Base-by-base conservation (phyloP, 73 alveolate species). In the Blepharisma japonicum region DNA sequence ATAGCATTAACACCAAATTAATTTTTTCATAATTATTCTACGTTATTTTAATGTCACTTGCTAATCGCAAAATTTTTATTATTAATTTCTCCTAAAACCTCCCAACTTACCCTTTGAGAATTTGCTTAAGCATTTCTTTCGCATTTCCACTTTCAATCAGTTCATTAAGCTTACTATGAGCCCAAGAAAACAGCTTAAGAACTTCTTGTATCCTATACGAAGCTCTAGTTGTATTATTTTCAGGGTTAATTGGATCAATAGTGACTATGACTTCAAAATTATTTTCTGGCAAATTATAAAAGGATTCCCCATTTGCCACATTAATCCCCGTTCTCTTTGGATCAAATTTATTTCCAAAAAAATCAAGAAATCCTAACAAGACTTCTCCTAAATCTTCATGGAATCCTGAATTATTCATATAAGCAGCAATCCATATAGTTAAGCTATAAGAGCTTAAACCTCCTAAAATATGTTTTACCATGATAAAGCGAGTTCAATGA, bases 391-490 rank as follows among this genome's bases (percentile, higher is more conserved):
- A 49, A 0, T 78, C 55, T 71, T 68, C 83, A 47, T 61, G 49
- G 6, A 79, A 55, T n/a, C 53, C 72, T 9, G 23, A 25, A 49
- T 45, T 49, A 32, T 84, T 68, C 81, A 84, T 68, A 54, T 79
- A 79, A n/a, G 91, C 91, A 5, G 83, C 84, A 39, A 84, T 25
- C 47, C 83, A 39, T 4, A 84, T 25, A 9, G 79, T 71, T 42
- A 79, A n/a, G 68, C 88, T 80, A 47, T 84, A 84, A 23, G 91
- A 84, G 56, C 85, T 71, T 49, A 84, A 45, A 0, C 92, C 92
- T 23, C 92, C 92, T 81, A 68, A 68, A 23, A 27, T 55, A 18
- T 47, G 0, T 0, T 56, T 71, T 81, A 81, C 88, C 88, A 81
- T 66, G 67, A 55, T 83, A 85, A 14, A 85, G 80, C 14, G 86